These are phyloP conservation scores for Ambrosia hybrid DNA, from an alignment of 140 eudicot genomes.

Conservation along the genomic window DNA sequence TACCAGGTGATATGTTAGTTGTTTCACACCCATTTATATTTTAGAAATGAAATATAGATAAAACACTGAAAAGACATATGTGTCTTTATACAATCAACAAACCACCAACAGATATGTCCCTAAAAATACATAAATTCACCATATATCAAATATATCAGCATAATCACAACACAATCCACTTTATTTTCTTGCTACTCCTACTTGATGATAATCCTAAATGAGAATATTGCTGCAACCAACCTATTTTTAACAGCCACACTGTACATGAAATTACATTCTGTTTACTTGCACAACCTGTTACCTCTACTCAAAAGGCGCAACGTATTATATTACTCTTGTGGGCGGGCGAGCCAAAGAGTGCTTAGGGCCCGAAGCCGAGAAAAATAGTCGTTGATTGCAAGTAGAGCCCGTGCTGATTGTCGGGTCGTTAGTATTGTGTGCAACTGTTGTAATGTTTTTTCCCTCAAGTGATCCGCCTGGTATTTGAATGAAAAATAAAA, in stretches of 20 bases:
- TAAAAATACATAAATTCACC: constrained; percentile 10
- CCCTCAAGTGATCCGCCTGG: constrained; percentile 91
- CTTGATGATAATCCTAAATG: constrained; percentile 15
- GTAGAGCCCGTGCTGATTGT: constrained; percentile 94
- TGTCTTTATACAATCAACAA: constrained; percentile 10
- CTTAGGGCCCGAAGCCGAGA: constrained; percentile 95
- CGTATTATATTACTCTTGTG: constrained; percentile 55
- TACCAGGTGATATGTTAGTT: no score
- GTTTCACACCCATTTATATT: no score
- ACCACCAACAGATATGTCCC: not conserved
- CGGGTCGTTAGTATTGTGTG: constrained; percentile 78
- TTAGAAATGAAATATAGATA: no score
- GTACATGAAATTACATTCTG: constrained; percentile 34
- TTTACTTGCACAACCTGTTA: constrained; percentile 22
- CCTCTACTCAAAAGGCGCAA: not conserved
- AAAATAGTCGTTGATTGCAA: constrained; percentile 80
- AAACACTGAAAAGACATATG: no score
- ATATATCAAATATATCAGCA: constrained; percentile 10
- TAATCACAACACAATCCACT: constrained; percentile 38
- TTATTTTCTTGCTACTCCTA: constrained; percentile 43
- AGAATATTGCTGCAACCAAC: constrained; percentile 28
- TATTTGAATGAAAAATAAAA: not conserved
- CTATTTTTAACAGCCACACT: constrained; percentile 38
- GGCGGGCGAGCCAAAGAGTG: constrained; percentile 97
- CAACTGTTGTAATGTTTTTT: constrained; percentile 91